A percentile compares a stretch with the other conserved stretches of the same genome.
These are phyloP conservation scores for Jacaranda mimosifolia DNA, from an alignment of 257 asterid genomes.

Conservation along the genomic window DNA sequence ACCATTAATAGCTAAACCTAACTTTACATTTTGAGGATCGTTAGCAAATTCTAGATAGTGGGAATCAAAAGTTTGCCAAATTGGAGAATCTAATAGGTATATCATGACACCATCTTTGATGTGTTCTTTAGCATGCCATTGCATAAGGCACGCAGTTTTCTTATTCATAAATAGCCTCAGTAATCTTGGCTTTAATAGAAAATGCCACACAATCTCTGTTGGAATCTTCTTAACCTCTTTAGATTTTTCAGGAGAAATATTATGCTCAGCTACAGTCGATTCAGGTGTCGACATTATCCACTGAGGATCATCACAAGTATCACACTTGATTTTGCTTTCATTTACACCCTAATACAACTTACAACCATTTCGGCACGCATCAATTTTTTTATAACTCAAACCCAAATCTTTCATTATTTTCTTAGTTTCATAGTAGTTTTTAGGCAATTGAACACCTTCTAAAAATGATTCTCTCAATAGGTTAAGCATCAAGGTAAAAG, in stretches of 20 bases:
- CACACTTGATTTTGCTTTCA: neutral
- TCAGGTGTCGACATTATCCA: neutral
- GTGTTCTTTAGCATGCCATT: neutral
- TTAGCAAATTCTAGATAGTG: no score
- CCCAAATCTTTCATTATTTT: no score
- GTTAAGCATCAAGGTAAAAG: slow-evolving; percentile 23
- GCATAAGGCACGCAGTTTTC: slow-evolving; percentile 8
- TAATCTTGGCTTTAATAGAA: slow-evolving; percentile 17
- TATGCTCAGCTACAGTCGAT: neutral
- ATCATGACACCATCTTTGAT: no score
- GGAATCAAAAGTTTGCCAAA: no score
- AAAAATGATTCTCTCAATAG: slow-evolving; percentile 10
- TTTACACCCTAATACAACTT: slow-evolving; percentile 23
- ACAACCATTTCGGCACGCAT: slow-evolving; percentile 30
- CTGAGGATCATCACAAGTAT: neutral
- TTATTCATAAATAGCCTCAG: neutral
- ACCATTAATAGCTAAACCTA: no score
- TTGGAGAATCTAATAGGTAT: no score
- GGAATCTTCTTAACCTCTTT: neutral
- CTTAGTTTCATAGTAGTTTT: no score
- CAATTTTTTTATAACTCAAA: neutral
- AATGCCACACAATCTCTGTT: neutral
- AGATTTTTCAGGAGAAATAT: neutral
- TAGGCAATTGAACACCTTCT: neutral
- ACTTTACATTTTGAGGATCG: no score